Base-by-base conservation (phyloP, 1,284 basidiomycete species). In the Neonothopanus nambi region DNA sequence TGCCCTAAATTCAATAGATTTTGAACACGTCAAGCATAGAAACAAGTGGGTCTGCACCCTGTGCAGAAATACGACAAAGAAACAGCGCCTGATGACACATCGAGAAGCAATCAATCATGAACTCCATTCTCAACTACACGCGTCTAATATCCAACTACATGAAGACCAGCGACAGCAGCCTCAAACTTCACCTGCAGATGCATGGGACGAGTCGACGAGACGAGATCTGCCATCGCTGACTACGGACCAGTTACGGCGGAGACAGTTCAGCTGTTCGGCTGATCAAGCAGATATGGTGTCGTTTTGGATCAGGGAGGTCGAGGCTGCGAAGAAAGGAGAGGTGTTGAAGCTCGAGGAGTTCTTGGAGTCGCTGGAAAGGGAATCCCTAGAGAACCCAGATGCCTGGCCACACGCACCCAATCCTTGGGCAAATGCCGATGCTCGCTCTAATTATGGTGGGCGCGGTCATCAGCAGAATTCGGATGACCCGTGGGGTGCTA, bases 291-390 rank as follows among this genome's bases (percentile, higher is more conserved):
- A 77, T 58, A 57, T 81, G 53, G 71, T 86, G 33, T 72, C 74
- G 1, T 84, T 81, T 62, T 86, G 84, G 83, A 70, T 73, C 26
- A 65, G 71, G 17, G 78, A 77, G 3, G 67, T 85, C 3, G 70
- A 75, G 39, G 80, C 80, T 1, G 82, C 79, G 8, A 73, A 77
- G 62, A 68, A 71, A 24, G 81, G 77, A 1, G 69, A 78, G 53
- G 72, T 73, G 37, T 61, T 78, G 44, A 70, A 70, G 23, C 59
- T 82, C 65, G 78, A 81, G 55, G 71, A 75, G 1, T 85, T 82
- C 62, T 61, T 84, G 39, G 73, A 79, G 59, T 60, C 66, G 57
- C 61, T 71, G 61, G 67, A 71, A 44, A 64, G 58, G 0, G 40
- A 56, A 15, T 21, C 46, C 28, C n/a, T n/a, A n/a, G n/a, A n/a